phyloP scores from a whole-genome alignment of 495 filamentous ascomycete species.

The Hapsidospora chrysogenum region DNA sequence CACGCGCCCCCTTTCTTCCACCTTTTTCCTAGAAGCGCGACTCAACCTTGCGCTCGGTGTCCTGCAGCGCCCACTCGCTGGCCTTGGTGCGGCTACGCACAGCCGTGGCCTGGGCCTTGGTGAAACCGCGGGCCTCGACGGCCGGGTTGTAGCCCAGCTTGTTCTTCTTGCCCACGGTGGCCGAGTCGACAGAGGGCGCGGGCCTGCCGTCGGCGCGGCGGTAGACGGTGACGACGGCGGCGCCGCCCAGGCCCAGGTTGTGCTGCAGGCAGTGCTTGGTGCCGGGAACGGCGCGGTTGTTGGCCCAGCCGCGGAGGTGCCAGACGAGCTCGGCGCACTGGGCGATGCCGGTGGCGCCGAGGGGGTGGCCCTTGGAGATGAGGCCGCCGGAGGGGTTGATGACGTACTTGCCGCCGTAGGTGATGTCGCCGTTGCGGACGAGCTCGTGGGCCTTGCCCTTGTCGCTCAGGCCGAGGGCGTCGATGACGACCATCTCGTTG shows the following conservation, averaged over 20 bases:
- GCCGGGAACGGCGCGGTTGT: conserved; percentile 57
- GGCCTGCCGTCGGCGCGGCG: conserved; percentile 64
- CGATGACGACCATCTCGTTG: conserved; percentile 83
- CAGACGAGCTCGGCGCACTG: conserved; percentile 94
- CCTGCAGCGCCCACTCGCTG: conserved; percentile 58
- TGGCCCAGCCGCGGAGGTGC: conserved; percentile 94
- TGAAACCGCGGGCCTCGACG: conserved; percentile 73
- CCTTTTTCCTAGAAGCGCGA: conserved; percentile 20
- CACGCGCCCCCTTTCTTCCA: not conserved
- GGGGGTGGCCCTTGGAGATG: conserved; percentile 89
- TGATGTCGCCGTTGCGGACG: conserved; percentile 76
- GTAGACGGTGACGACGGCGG: conserved; percentile 82
- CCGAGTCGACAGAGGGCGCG: conserved; percentile 35
- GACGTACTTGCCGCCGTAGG: conserved; percentile 73
- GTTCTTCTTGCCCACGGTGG: conserved; percentile 41
- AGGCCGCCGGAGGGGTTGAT: conserved; percentile 90
- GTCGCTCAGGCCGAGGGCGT: conserved; percentile 65
- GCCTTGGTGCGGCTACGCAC: conserved; percentile 54
- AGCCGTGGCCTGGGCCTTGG: conserved; percentile 49
- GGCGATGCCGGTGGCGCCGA: conserved; percentile 83
- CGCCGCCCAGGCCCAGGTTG: conserved; percentile 85
- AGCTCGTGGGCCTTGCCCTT: conserved; percentile 85
- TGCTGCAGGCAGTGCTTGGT: conserved; percentile 72
- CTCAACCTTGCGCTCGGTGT: conserved; percentile 52
- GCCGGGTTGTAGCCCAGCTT: conserved; percentile 87